phyloP scores from a whole-genome alignment of 2,329 filamentous ascomycete genomes.

The Xylariales sp. region DNA sequence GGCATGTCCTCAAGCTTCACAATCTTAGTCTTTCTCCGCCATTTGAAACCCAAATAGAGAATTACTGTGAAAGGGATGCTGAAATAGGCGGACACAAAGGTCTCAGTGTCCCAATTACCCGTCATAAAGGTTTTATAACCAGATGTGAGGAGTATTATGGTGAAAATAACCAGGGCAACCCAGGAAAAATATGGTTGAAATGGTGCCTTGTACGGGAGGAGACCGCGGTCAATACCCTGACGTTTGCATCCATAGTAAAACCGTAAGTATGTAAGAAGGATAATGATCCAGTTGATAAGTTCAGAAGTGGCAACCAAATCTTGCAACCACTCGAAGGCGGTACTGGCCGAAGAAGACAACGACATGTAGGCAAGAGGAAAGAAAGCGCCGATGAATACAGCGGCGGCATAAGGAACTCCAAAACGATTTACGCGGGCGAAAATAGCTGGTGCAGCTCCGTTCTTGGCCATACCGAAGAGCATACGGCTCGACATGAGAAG shows the following conservation, averaged over 20 bases:
- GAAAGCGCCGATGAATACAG: conserved; percentile 9
- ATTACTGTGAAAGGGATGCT: conserved; percentile 18
- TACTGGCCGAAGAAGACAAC: conserved; percentile 13
- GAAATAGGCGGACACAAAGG: conserved; percentile 31
- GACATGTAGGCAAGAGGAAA: conserved; percentile 10
- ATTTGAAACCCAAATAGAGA: conserved; percentile 16
- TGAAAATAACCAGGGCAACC: conserved; percentile 14
- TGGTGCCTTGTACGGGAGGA: conserved; percentile 20
- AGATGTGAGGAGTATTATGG: conserved; percentile 19
- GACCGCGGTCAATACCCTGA: conserved; percentile 17
- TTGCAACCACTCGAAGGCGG: conserved; percentile 22
- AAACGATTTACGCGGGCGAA: conserved; percentile 40
- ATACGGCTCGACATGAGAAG: conserved; percentile 41
- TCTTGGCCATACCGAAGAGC: conserved; percentile 43
- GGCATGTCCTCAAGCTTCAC: conserved; percentile 6
- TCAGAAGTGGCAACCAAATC: conserved; percentile 17
- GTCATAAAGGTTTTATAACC: conserved; percentile 23
- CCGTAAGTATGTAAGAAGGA: conserved; percentile 19
- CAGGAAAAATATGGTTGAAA: conserved; percentile 23
- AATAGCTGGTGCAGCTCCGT: conserved; percentile 41
- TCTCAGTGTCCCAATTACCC: conserved; percentile 28
- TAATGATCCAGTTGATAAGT: conserved; percentile 18
- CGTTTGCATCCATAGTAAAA: conserved; percentile 15
- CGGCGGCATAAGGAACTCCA: conserved; percentile 33
- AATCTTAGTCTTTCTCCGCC: conserved; percentile 5